phyloP scores from a whole-genome alignment of 805 yeast species.

The Candida caryicola region DNA sequence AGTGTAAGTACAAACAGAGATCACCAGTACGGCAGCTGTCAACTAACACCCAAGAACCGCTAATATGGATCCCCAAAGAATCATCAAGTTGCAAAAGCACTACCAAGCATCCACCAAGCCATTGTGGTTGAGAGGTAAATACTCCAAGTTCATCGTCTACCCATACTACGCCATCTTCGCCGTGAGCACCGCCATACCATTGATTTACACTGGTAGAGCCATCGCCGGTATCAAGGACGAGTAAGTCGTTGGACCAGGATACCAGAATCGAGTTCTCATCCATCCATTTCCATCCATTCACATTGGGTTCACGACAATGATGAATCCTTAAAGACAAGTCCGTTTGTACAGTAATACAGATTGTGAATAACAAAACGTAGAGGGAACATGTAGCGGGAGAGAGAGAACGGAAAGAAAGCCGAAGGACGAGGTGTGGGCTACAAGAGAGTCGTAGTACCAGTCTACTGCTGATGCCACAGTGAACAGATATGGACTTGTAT shows the following conservation, averaged over 20 bases:
- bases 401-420: too few species aligned
- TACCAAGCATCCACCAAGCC: constrained; percentile 42
- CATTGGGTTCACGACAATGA: not conserved
- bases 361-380: not conserved
- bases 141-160: constrained; percentile 64
- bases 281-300: not conserved
- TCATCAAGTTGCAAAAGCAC: constrained; percentile 43
- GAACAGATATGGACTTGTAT: too few species aligned
- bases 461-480: too few species aligned
- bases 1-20: constrained; percentile 13
- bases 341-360: not conserved
- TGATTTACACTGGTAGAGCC: constrained; percentile 73
- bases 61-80: constrained; percentile 46
- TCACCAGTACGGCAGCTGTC: too few species aligned
- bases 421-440: too few species aligned
- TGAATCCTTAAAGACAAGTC: not conserved
- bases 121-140: constrained; percentile 45
- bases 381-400: too few species aligned
- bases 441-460: too few species aligned
- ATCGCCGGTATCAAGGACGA: constrained; percentile 59
- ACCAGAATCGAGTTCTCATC: not conserved
- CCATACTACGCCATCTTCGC: constrained; percentile 78
- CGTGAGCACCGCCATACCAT: constrained; percentile 61
- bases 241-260: constrained; percentile 5
- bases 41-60: not conserved